Evolutionary conservation across 768 basidiomycete genomes (phyloP).

Genomic region (Rossbeevera mucosa): DNA sequence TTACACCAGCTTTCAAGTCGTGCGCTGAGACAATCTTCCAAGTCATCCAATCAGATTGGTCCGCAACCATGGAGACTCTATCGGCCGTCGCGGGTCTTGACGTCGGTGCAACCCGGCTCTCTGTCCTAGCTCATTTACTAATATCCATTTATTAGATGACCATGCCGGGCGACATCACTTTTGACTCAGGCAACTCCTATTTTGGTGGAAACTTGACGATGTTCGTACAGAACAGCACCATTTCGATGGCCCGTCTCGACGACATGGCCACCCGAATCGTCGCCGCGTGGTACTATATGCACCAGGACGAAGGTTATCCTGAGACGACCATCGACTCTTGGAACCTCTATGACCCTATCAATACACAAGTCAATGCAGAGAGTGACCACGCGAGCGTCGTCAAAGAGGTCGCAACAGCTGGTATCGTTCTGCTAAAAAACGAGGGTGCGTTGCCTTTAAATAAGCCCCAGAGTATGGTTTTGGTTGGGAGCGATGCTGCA

Average conservation of each 20-base stretch:
- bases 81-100: slow-evolving; percentile 61
- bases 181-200: slow-evolving; percentile 38
- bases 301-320: slow-evolving; percentile 31
- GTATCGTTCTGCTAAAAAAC: slow-evolving; percentile 69
- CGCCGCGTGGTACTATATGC: slow-evolving; percentile 51
- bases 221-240: slow-evolving; percentile 56
- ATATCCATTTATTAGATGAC: slow-evolving; percentile 48
- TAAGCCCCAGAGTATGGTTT: slow-evolving; percentile 52
- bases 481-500: slow-evolving; percentile 63
- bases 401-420: slow-evolving; percentile 60
- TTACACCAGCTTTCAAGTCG: not conserved
- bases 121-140: not conserved
- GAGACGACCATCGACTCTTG: slow-evolving; percentile 25
- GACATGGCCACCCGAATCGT: slow-evolving; percentile 72
- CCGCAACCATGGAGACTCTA: slow-evolving; percentile 45
- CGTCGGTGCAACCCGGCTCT: slow-evolving; percentile 32
- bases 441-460: slow-evolving; percentile 52
- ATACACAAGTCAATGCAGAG: slow-evolving; percentile 52
- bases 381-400: slow-evolving; percentile 49
- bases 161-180: slow-evolving; percentile 61
- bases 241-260: slow-evolving; percentile 55
- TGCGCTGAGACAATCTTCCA: not conserved
- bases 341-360: slow-evolving; percentile 27
- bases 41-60: slow-evolving; percentile 62
- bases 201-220: slow-evolving; percentile 58